A percentile compares a stretch with the other conserved stretches of the same genome.
phyloP scores from a whole-genome alignment of 768 basidiomycete genomes.

The Xerocomellus chrysenteron region DNA sequence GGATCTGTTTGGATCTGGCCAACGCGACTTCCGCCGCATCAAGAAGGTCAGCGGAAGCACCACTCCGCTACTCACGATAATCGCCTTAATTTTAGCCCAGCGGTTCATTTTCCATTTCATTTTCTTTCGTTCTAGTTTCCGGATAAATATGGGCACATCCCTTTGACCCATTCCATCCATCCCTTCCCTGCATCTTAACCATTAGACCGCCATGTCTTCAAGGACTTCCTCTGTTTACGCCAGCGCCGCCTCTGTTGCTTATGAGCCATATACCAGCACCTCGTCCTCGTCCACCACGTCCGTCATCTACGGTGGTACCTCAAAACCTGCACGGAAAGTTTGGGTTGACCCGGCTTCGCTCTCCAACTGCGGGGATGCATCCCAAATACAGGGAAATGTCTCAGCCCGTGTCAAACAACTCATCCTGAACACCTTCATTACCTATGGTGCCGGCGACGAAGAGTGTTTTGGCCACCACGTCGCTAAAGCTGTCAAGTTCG shows the following conservation, averaged over 20 bases:
- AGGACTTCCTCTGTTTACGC: conserved; percentile 27
- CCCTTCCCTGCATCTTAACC: conserved; percentile 1
- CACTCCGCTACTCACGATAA: conserved; percentile 26
- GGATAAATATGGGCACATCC: conserved; percentile 30
- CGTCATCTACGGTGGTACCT: conserved; percentile 22
- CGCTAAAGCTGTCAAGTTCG: conserved; percentile 58
- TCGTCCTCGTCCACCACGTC: conserved; percentile 27
- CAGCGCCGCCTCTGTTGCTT: conserved; percentile 27
- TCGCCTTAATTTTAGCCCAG: conserved; percentile 30
- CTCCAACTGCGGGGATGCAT: conserved; percentile 56
- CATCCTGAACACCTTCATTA: conserved; percentile 62
- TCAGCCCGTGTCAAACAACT: conserved; percentile 64
- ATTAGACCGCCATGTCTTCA: conserved; percentile 24
- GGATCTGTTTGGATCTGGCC: conserved; percentile 22
- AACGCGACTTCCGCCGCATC: conserved; percentile 24
- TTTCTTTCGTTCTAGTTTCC: conserved; percentile 9
- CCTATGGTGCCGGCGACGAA: conserved; percentile 67
- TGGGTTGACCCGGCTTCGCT: conserved; percentile 70
- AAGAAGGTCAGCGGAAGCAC: conserved; percentile 24
- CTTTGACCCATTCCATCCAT: background rate
- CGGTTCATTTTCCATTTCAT: conserved; percentile 18
- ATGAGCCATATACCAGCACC: conserved; percentile 24
- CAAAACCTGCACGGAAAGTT: conserved; percentile 32
- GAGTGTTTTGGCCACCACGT: conserved; percentile 62
- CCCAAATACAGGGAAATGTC: conserved; percentile 61